Evolutionary conservation across 345 rosid species (phyloP).

Genomic region (Gossypium stocksii): DNA sequence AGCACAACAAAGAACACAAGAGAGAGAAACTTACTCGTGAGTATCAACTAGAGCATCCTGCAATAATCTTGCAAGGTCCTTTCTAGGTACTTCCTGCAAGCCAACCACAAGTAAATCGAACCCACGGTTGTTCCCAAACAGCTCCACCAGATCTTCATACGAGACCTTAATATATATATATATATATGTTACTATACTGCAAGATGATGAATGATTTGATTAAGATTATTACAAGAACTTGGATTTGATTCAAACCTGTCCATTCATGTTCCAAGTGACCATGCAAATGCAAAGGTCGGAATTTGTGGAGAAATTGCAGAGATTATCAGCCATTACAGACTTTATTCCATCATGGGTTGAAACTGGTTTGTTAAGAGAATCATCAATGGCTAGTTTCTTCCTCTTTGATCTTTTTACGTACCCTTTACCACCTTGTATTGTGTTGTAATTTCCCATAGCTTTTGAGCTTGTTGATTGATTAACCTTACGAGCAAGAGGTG

Average conservation of each 20-base stretch:
- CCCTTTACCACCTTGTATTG: slow-evolving; percentile 20
- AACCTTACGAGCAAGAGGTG: background rate
- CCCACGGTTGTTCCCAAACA: slow-evolving; percentile 36
- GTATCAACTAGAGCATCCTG: slow-evolving; percentile 35
- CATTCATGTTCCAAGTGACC: slow-evolving; percentile 84
- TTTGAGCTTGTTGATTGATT: background rate
- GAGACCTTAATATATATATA: slow-evolving; percentile 18
- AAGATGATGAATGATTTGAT: background rate
- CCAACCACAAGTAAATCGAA: slow-evolving; percentile 46
- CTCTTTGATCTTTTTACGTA: slow-evolving; percentile 17
- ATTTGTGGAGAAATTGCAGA: slow-evolving; percentile 42
- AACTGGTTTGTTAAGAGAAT: slow-evolving; percentile 7
- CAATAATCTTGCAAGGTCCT: slow-evolving; percentile 26
- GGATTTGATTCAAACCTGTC: slow-evolving; percentile 35
- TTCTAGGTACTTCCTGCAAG: slow-evolving; percentile 49
- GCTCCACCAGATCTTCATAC: slow-evolving; percentile 38
- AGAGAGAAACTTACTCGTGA: slow-evolving; percentile 29
- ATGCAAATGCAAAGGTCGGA: slow-evolving; percentile 59
- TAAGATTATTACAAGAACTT: background rate
- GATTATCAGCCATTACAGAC: slow-evolving; percentile 34
- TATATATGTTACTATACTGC: background rate
- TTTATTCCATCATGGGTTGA: slow-evolving; percentile 42
- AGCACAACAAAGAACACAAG: no score
- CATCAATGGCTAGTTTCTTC: slow-evolving; percentile 13
- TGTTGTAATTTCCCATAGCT: slow-evolving; percentile 34